Percentiles rank a stretch among this genome's conserved stretches.
Conservation (phyloP, 768 basidiomycete genomes). For the Boletus rubescentipes region DNA sequence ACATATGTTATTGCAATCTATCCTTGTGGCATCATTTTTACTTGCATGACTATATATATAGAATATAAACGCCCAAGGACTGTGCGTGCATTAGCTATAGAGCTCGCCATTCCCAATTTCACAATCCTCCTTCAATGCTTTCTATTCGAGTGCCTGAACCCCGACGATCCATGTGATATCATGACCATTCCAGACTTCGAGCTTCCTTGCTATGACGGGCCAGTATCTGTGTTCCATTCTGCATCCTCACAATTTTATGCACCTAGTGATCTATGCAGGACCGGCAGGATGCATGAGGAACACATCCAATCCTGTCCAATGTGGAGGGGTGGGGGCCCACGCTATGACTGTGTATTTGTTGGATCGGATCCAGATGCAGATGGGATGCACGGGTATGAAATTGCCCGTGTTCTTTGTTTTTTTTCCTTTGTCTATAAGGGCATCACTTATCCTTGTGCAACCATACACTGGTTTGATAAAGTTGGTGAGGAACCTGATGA, state of each 20-base stretch:
- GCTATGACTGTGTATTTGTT: constrained; percentile 27
- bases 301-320: constrained; percentile 17
- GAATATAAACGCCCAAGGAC: constrained; percentile 1
- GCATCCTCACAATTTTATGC: constrained; percentile 25
- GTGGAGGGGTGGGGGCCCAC: constrained; percentile 17
- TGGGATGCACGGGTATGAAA: constrained; percentile 19
- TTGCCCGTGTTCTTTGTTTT: constrained; percentile 21
- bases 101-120: constrained; percentile 1
- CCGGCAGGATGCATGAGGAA: constrained; percentile 28
- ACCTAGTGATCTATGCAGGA: constrained; percentile 29
- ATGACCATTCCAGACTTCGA: neutral
- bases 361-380: neutral
- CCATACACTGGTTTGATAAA: constrained; percentile 23
- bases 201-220: neutral
- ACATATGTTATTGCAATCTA: neutral
- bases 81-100: neutral
- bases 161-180: constrained; percentile 5
- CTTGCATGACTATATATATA: neutral
- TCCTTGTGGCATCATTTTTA: neutral
- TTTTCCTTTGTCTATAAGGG: constrained; percentile 21
- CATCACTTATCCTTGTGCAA: constrained; percentile 20
- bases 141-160: constrained; percentile 4
- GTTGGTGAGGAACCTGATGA: constrained; percentile 19
- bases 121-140: neutral
- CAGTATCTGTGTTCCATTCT: constrained; percentile 22